Base-by-base conservation (phyloP, 2,329 filamentous ascomycete genomes). In the Cladosporium austrohemisphaericum region DNA sequence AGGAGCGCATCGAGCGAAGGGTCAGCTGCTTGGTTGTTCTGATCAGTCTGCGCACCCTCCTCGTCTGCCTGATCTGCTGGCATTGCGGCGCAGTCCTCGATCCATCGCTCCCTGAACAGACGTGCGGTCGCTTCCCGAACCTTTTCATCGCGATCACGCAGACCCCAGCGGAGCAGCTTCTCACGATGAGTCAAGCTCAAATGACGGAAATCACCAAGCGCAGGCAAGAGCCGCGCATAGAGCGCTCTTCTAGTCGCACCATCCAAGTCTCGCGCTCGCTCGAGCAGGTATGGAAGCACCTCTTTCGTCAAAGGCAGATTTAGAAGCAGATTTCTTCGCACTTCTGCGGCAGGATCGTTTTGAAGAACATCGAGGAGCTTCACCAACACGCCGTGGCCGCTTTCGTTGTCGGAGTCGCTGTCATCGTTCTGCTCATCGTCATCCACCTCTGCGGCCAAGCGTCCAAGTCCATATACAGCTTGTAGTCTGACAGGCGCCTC, bases 101-200 rank as follows among this genome's bases (percentile, higher is more conserved):
- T 92, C 93, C 93, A 98, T n/a, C 89, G 82, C 63, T 96, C 91
- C 53, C 86, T 83, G 71, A 98, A 98, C 5, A 97, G 76, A 37
- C 88, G 85, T 6, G 87, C 89, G 3, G 93, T 88, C 7, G 92
- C 92, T 66, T 95, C 95, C 45, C 91, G 83, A 10, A 98, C 93
- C 58, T 86, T 89, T 57, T 97, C 92, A 58, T 98, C 93, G 67
- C 93, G 82, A 66, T 98, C 93, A 31, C 91, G 83, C 32, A 98
- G 74, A 43, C 93, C 93, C 93, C 93, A 98, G 31, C 93, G 82
- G 22, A 98, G 78, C 25, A 98, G 77, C 68, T 97, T 97, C 69
- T 98, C 93, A 63, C 93, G 79, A 84, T 97, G 95, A 1, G 87
- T 89, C 19, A 98, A 76, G 9, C 90, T 95, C 45, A 98, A 73